Conservation (phyloP, 1,139 yeast species). For the Saccharomyces hybrid region DNA sequence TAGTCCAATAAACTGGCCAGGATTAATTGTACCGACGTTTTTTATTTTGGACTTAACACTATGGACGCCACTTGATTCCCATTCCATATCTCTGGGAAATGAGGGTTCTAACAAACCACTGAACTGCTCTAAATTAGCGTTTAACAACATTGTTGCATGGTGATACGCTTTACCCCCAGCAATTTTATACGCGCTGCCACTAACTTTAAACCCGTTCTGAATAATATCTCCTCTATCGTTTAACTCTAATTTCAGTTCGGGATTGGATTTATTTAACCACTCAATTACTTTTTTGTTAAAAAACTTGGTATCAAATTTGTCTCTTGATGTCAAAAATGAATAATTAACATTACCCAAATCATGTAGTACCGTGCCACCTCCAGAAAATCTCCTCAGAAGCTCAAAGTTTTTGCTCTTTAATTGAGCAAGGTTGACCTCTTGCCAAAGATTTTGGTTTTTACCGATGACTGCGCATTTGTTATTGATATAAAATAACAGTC, state of each 20-base stretch:
- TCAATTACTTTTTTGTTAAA: slow-evolving; percentile 51
- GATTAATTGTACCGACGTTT: slow-evolving; percentile 40
- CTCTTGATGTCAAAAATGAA: slow-evolving; percentile 67
- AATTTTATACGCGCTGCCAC: slow-evolving; percentile 88
- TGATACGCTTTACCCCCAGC: slow-evolving; percentile 81
- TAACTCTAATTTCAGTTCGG: slow-evolving; percentile 33
- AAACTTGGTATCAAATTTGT: slow-evolving; percentile 53
- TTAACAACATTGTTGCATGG: slow-evolving; percentile 90
- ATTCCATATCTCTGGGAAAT: slow-evolving; percentile 38
- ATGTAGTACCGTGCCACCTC: slow-evolving; percentile 97
- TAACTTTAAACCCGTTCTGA: slow-evolving; percentile 48
- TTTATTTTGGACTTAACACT: slow-evolving; percentile 74
- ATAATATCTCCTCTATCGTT: slow-evolving; percentile 77
- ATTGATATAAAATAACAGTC: slow-evolving; percentile 69
- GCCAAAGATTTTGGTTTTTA: slow-evolving; percentile 92
- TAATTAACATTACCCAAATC: slow-evolving; percentile 88
- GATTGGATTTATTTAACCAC: slow-evolving; percentile 38
- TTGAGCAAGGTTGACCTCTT: slow-evolving; percentile 65
- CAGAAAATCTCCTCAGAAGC: slow-evolving; percentile 69
- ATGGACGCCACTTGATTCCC: slow-evolving; percentile 55
- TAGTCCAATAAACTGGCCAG: slow-evolving; percentile 22
- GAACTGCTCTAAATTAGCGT: slow-evolving; percentile 53
- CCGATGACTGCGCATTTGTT: slow-evolving; percentile 89
- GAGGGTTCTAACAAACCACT: slow-evolving; percentile 50
- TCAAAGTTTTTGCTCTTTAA: slow-evolving; percentile 53